Percentiles rank a stretch among this genome's conserved stretches.
These are phyloP conservation scores for Moricandia arvensis DNA, from an alignment of 345 rosid genomes.

Conservation along the genomic window DNA sequence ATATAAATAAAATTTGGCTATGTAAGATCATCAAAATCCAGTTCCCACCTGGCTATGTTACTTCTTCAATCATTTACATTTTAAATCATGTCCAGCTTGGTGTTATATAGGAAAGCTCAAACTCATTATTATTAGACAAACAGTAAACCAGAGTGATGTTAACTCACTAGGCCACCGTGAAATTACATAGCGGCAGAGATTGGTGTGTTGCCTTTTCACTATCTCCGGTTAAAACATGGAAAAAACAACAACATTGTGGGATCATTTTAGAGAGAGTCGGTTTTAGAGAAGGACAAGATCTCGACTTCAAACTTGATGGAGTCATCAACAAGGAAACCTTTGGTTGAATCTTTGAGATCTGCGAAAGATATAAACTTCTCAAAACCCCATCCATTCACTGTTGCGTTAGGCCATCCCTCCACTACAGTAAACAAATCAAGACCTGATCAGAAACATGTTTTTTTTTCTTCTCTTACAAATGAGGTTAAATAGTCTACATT, in stretches of 20 bases:
- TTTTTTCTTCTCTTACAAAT: background rate
- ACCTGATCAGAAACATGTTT: background rate
- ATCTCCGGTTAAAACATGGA: background rate
- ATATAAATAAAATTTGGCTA: background rate
- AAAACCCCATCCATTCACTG: constrained; percentile 20
- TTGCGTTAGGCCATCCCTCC: constrained; percentile 20
- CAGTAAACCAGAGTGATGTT: background rate
- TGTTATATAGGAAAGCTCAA: too few species aligned
- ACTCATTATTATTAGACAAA: too few species aligned
- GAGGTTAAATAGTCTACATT: background rate
- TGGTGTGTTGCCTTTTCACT: too few species aligned
- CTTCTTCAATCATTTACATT: background rate
- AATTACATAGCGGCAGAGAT: too few species aligned
- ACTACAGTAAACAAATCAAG: background rate
- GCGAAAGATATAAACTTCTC: constrained; percentile 9
- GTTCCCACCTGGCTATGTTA: background rate
- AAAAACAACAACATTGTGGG: background rate
- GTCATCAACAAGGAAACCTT: constrained; percentile 12
- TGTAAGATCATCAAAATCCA: background rate
- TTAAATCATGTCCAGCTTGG: too few species aligned
- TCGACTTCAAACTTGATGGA: background rate
- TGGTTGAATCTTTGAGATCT: constrained; percentile 16
- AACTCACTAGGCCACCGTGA: background rate
- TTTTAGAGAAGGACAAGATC: constrained; percentile 16
- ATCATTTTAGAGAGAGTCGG: constrained; percentile 6